Evolutionary conservation across 495 filamentous ascomycete species (phyloP).

Genomic region (Beverwykella pulmonaria): DNA sequence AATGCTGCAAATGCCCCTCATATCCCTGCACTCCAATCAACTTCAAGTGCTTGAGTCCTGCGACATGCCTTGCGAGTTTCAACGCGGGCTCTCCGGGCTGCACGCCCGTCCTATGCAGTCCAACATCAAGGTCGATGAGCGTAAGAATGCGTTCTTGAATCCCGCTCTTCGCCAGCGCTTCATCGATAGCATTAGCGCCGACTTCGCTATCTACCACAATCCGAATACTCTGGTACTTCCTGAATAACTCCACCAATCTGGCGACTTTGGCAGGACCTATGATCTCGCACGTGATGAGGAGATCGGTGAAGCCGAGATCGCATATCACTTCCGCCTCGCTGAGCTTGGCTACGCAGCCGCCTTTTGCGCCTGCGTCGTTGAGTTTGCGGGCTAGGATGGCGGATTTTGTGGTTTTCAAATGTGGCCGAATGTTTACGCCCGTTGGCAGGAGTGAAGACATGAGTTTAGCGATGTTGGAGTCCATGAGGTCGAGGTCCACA

Average conservation of each 20-base stretch:
- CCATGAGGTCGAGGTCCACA: slow-evolving; percentile 44
- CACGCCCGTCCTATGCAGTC: slow-evolving; percentile 43
- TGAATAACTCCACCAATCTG: slow-evolving; percentile 40
- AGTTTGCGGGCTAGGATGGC: slow-evolving; percentile 39
- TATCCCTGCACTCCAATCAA: slow-evolving; percentile 39
- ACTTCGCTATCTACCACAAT: slow-evolving; percentile 43
- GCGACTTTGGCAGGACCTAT: slow-evolving; percentile 40
- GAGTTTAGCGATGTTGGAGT: slow-evolving; percentile 43
- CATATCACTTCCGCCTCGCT: slow-evolving; percentile 45
- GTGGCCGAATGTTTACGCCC: slow-evolving; percentile 41
- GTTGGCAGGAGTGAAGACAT: slow-evolving; percentile 37
- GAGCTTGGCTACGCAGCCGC: slow-evolving; percentile 46
- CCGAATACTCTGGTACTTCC: slow-evolving; percentile 30
- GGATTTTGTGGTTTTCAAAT: slow-evolving; percentile 47
- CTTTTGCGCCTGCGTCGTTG: slow-evolving; percentile 39
- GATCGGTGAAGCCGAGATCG: slow-evolving; percentile 40
- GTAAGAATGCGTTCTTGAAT: slow-evolving; percentile 33
- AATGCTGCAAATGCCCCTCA: slow-evolving; percentile 46
- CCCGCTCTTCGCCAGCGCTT: slow-evolving; percentile 32
- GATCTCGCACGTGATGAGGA: slow-evolving; percentile 47
- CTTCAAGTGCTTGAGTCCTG: slow-evolving; percentile 12
- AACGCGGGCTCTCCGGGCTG: slow-evolving; percentile 34
- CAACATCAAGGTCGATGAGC: slow-evolving; percentile 45
- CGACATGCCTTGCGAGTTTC: slow-evolving; percentile 20
- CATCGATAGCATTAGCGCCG: slow-evolving; percentile 40